Conservation (phyloP, 306 rosid species). For the Corylus avellana region DNA sequence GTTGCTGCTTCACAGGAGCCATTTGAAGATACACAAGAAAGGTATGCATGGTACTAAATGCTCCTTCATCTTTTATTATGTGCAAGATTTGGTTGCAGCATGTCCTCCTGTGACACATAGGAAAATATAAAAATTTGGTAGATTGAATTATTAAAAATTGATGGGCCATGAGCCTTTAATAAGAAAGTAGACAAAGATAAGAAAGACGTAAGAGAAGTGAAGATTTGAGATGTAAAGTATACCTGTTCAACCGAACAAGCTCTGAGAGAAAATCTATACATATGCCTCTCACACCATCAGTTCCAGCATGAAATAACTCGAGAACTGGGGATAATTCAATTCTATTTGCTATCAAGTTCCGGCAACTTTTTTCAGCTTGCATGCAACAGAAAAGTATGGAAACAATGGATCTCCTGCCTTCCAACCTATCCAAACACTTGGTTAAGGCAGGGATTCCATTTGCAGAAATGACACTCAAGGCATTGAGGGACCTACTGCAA, state of each 20-base stretch:
- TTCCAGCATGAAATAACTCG: conserved; percentile 78
- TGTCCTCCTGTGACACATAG: conserved; percentile 58
- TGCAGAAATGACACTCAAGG: conserved; percentile 62
- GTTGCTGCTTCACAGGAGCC: conserved; percentile 90
- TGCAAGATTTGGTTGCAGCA: conserved; percentile 68
- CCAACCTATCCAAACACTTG: conserved; percentile 53
- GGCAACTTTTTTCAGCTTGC: conserved; percentile 74
- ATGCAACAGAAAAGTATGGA: conserved; percentile 81
- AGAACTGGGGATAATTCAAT: conserved; percentile 67
- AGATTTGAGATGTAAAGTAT: conserved; percentile 1
- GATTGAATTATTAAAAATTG: background rate
- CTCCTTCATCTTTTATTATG: conserved; percentile 81
- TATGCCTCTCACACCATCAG: conserved; percentile 62
- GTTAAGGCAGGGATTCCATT: conserved; percentile 73
- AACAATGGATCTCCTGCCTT: conserved; percentile 67
- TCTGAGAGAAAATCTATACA: conserved; percentile 83
- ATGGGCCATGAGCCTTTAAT: no score
- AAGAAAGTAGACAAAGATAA: no score
- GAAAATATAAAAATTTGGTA: background rate
- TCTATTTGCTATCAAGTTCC: conserved; percentile 62
- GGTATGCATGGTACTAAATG: conserved; percentile 86
- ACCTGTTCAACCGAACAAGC: conserved; percentile 80
- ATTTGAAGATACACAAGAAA: conserved; percentile 87
- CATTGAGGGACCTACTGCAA: conserved; percentile 63
- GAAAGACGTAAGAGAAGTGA: conserved; percentile 17